Conservation (phyloP, 75 land plant genomes). For the Pinus taeda region DNA sequence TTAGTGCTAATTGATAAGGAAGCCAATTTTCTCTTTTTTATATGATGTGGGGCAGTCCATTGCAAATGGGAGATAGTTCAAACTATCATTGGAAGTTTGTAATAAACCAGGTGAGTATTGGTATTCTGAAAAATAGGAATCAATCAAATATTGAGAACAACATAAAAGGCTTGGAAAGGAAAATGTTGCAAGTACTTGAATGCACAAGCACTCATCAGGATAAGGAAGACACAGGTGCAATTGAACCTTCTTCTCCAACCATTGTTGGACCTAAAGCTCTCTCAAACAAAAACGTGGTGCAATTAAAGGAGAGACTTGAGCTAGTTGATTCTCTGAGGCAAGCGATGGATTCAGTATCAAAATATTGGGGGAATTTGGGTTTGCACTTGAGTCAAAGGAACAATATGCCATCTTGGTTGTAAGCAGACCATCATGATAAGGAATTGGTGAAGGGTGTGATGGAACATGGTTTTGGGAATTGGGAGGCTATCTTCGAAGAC, state of each 20-base stretch:
- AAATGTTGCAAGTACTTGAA: conserved; percentile 25
- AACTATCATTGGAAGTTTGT: conserved; percentile 19
- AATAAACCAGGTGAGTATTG: conserved; percentile 12
- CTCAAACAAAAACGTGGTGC: too few species aligned
- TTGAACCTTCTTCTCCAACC: too few species aligned
- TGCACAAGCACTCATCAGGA: conserved; percentile 8
- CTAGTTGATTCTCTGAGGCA: conserved; percentile 28
- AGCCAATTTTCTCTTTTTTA: too few species aligned
- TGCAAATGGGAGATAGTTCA: conserved; percentile 7
- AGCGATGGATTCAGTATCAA: conserved; percentile 18
- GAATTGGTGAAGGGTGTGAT: conserved; percentile 33
- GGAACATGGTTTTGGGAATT: conserved; percentile 32
- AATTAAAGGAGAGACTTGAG: conserved; percentile 31
- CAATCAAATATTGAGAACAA: conserved; percentile 26
- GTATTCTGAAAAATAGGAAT: conserved; percentile 24
- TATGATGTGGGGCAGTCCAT: too few species aligned
- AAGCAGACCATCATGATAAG: conserved; percentile 31
- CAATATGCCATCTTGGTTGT: conserved; percentile 40
- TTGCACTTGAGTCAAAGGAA: conserved; percentile 26
- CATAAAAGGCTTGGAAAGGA: conserved; percentile 18
- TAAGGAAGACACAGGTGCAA: too few species aligned
- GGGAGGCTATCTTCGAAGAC: conserved; percentile 32
- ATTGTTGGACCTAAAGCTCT: too few species aligned
- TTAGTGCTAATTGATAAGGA: too few species aligned
- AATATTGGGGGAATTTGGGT: conserved; percentile 27